phyloP scores from a whole-genome alignment of 441 rosid genomes.

The Syzygium syzygioides region DNA sequence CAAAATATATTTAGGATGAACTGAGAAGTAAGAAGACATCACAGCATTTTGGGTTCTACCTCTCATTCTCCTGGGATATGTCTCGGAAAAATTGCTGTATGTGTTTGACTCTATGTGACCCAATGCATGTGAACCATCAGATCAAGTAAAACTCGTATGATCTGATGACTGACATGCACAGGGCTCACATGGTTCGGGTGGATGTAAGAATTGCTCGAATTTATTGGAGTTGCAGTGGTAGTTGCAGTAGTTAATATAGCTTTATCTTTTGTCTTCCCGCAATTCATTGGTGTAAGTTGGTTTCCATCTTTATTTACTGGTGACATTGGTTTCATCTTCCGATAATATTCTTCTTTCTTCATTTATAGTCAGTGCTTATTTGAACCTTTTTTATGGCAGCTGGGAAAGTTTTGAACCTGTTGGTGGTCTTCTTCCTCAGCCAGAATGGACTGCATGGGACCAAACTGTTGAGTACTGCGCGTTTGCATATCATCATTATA shows the following conservation, averaged over 20 bases:
- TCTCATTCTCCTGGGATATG: not conserved
- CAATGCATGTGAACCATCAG: not conserved
- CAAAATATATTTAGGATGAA: not conserved
- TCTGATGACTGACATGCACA: not conserved
- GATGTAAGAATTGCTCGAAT: not conserved
- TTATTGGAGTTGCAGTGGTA: not conserved
- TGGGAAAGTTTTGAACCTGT: slow-evolving; percentile 99
- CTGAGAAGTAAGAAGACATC: not conserved
- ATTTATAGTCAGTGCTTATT: not conserved
- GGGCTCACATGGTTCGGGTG: not conserved
- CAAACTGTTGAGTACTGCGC: slow-evolving; percentile 99
- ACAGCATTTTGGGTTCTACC: not conserved
- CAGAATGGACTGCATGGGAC: slow-evolving; percentile 99
- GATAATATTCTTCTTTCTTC: not conserved
- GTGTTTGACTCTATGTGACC: not conserved
- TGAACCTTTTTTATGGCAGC: slow-evolving; percentile 30
- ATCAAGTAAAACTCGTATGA: not conserved
- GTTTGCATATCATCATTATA: slow-evolving; percentile 88
- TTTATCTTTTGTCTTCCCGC: not conserved
- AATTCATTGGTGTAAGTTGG: not conserved
- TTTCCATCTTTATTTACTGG: not conserved
- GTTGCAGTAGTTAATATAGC: not conserved
- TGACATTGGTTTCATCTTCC: not conserved
- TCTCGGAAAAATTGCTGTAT: not conserved
- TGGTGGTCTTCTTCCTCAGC: slow-evolving; percentile 96